phyloP scores from a whole-genome alignment of 805 yeast species.

The Kodamaea neixiangensis region DNA sequence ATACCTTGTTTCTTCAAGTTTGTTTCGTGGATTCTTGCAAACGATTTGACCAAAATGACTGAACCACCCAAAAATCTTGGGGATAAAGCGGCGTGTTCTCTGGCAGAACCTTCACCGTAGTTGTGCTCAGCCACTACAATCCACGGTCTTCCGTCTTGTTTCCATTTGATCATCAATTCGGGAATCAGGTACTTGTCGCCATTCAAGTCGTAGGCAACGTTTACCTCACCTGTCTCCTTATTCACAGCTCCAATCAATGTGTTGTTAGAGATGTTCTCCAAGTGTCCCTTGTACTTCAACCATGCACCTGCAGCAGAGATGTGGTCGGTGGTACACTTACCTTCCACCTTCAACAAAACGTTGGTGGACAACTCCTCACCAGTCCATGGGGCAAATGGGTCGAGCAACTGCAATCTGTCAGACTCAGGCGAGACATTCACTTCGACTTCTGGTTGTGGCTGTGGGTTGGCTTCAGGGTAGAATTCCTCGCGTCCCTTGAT shows the following conservation, averaged over 20 bases:
- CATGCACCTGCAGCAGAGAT: slow-evolving; percentile 98
- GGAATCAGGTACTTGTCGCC: slow-evolving; percentile 82
- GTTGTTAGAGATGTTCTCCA: slow-evolving; percentile 92
- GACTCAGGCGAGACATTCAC: slow-evolving; percentile 83
- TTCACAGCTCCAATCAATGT: slow-evolving; percentile 96
- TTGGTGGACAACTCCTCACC: slow-evolving; percentile 79
- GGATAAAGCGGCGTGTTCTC: slow-evolving; percentile 98
- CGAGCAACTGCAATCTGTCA: slow-evolving; percentile 86
- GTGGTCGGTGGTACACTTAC: slow-evolving; percentile 98
- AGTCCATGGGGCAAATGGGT: slow-evolving; percentile 85
- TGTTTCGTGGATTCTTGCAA: slow-evolving; percentile 98
- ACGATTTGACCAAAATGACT: slow-evolving; percentile 86
- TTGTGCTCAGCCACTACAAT: slow-evolving; percentile 96
- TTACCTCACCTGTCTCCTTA: slow-evolving; percentile 95
- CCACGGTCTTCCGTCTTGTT: slow-evolving; percentile 83
- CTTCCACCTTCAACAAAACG: slow-evolving; percentile 87
- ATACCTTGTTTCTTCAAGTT: slow-evolving; percentile 97
- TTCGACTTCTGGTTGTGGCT: slow-evolving; percentile 56
- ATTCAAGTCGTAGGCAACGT: slow-evolving; percentile 83
- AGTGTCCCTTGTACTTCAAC: slow-evolving; percentile 97
- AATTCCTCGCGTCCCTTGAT: slow-evolving; percentile 71
- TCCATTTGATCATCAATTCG: slow-evolving; percentile 97
- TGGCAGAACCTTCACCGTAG: slow-evolving; percentile 99
- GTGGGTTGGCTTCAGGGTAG: slow-evolving; percentile 72
- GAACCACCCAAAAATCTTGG: slow-evolving; percentile 94